A percentile compares a stretch with the other conserved stretches of the same genome.
Conservation (phyloP, 306 rosid species). For the Fragaria iinumae region DNA sequence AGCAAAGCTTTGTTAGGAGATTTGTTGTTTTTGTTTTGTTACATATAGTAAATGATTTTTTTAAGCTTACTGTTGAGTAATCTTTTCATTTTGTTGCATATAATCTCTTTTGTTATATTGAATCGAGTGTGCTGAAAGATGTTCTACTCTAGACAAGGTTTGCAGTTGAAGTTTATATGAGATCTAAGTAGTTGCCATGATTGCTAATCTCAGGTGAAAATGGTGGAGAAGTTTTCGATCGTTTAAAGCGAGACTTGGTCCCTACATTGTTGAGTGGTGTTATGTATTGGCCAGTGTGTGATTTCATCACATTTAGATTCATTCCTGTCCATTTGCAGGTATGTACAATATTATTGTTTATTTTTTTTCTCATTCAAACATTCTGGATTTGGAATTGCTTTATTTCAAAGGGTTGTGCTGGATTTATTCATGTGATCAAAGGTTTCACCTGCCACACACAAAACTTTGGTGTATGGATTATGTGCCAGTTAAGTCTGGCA, state of each 20-base stretch:
- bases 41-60: not conserved
- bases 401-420: not conserved
- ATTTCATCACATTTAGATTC: conserved; percentile 84
- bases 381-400: not conserved
- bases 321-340: conserved; percentile 95
- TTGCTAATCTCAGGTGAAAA: conserved; percentile 65
- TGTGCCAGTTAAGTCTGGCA: not conserved
- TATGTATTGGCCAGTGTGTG: conserved; percentile 91
- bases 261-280: conserved; percentile 71
- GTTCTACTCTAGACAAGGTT: not conserved
- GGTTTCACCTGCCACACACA: not conserved
- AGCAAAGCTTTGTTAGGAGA: not conserved
- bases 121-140: not conserved
- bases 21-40: not conserved
- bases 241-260: conserved; percentile 71
- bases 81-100: not conserved
- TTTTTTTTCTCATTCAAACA: conserved; percentile 8
- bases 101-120: not conserved
- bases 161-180: not conserved
- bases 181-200: conserved; percentile 23
- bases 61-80: not conserved
- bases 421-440: not conserved
- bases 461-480: not conserved
- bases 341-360: conserved; percentile 1
- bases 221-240: conserved; percentile 54